Evolutionary conservation across 768 basidiomycete genomes (phyloP).

Genomic region (Naganishia vaughanmartiniae): DNA sequence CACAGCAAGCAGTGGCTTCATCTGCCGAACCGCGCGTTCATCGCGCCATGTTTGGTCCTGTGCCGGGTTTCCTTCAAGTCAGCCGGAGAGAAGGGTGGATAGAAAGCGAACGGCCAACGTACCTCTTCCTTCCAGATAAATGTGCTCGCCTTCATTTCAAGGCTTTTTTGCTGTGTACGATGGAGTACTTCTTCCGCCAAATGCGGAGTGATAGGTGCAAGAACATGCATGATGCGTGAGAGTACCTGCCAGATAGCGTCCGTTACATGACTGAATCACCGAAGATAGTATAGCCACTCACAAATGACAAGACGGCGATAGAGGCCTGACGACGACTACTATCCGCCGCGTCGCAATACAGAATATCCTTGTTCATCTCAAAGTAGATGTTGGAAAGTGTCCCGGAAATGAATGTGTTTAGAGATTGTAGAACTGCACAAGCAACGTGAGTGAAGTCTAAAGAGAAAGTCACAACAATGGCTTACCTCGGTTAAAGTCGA

Average conservation of each 20-base stretch:
- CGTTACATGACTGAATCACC: not conserved
- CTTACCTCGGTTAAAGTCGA: conserved; percentile 79
- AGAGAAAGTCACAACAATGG: not conserved
- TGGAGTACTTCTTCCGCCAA: conserved; percentile 80
- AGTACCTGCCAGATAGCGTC: conserved; percentile 58
- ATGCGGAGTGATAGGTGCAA: conserved; percentile 85
- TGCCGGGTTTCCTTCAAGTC: not conserved
- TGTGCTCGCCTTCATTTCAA: conserved; percentile 39
- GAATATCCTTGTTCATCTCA: conserved; percentile 80
- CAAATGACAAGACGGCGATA: conserved; percentile 70
- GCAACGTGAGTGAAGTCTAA: not conserved
- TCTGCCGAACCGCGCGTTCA: conserved; percentile 60
- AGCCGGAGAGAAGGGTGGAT: not conserved
- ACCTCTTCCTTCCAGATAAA: conserved; percentile 76
- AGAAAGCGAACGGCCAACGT: conserved; percentile 40
- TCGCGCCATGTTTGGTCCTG: conserved; percentile 68
- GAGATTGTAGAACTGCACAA: conserved; percentile 64
- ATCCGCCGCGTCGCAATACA: conserved; percentile 68
- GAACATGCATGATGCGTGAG: conserved; percentile 63
- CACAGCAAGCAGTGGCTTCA: conserved; percentile 63
- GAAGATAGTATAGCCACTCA: conserved; percentile 45
- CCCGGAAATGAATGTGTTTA: conserved; percentile 75
- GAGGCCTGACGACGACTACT: conserved; percentile 64
- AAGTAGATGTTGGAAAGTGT: conserved; percentile 89
- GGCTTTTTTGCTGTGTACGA: conserved; percentile 37